Percentiles rank a stretch among this genome's conserved stretches.
Conservation (phyloP, 140 eudicot genomes). For the Erigeron philadelphicus region DNA sequence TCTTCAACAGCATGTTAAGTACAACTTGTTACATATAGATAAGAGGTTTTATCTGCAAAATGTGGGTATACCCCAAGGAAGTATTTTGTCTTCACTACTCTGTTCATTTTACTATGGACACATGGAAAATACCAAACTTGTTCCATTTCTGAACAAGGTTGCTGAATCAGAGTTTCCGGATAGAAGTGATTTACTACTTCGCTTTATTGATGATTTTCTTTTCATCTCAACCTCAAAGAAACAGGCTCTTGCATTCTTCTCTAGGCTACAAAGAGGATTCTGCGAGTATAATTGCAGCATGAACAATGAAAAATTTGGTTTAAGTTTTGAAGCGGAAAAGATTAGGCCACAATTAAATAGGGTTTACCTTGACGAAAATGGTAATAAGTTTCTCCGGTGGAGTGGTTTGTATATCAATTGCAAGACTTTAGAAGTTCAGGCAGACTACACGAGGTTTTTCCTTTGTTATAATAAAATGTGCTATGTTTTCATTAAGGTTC, state of each 20-base stretch:
- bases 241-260: constrained; percentile 55
- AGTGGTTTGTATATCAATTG: constrained; percentile 84
- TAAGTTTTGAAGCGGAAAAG: constrained; percentile 40
- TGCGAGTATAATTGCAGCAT: constrained; percentile 66
- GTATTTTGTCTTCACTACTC: constrained; percentile 71
- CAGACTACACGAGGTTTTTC: constrained; percentile 81
- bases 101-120: constrained; percentile 80
- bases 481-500: neutral
- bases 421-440: constrained; percentile 78
- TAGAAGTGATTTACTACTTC: constrained; percentile 42
- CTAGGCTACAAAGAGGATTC: constrained; percentile 72
- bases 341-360: constrained; percentile 33
- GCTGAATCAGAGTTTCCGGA: constrained; percentile 22
- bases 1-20: constrained; percentile 59
- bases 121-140: constrained; percentile 53
- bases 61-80: constrained; percentile 95
- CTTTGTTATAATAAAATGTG: constrained; percentile 2
- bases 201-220: constrained; percentile 73
- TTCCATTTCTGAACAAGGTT: constrained; percentile 53
- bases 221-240: constrained; percentile 70
- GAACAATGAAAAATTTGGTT: constrained; percentile 67
- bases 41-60: constrained; percentile 54
- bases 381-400: constrained; percentile 69
- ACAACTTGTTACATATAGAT: constrained; percentile 51
- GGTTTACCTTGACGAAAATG: constrained; percentile 43